Evolutionary conservation across 164 flowering plant genomes (phyloP), one percentile per base, ranked within the genome.

Genomic region (Nelumbo lutea): DNA sequence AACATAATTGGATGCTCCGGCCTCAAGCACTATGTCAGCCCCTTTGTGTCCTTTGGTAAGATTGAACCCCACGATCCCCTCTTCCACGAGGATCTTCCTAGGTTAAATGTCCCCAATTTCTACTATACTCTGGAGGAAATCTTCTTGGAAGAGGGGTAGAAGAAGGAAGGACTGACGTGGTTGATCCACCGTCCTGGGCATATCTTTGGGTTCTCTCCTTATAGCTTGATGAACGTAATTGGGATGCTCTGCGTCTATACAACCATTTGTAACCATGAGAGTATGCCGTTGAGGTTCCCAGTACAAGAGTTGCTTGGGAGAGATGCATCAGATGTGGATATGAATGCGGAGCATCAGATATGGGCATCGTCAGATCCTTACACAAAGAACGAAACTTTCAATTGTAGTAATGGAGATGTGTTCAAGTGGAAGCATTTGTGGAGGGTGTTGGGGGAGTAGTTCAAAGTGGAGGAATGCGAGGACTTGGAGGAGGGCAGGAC

Each of bases 381-480:
- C n/a, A 83, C 75, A 6, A 84, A 81, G 74, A 78, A 83, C 39
- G 80, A 84, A 48, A 83, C 83, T 0, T 81, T 81, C 47, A 84
- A 84, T 69, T 74, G 76, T 65, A 81, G 78, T 67, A 83, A 84
- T 65, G 84, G 88, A 2, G 84, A 84, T 71, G 70, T 79, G 62
- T 84, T 75, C 73, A 81, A 72, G 74, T 82, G 84, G 86, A 83
- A 81, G 76, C 78, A 79, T 11, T 9, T 84, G 48, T 46, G 48
- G 48, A 46, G 48, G 27, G 27, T 27, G 27, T 27, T 27, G 27
- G 27, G 27, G 27, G 27, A 46, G 48, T 7, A 46, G 7, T 46
- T 46, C 48, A 46, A 7, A 7, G 48, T 46, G 48, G 48, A 46
- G 48, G 48, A 46, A 46, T 46, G 48, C 7, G 48, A 4, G 1